These are phyloP conservation scores for Botryobasidium botryosum DNA, from an alignment of 768 basidiomycete genomes.

Conservation along the genomic window DNA sequence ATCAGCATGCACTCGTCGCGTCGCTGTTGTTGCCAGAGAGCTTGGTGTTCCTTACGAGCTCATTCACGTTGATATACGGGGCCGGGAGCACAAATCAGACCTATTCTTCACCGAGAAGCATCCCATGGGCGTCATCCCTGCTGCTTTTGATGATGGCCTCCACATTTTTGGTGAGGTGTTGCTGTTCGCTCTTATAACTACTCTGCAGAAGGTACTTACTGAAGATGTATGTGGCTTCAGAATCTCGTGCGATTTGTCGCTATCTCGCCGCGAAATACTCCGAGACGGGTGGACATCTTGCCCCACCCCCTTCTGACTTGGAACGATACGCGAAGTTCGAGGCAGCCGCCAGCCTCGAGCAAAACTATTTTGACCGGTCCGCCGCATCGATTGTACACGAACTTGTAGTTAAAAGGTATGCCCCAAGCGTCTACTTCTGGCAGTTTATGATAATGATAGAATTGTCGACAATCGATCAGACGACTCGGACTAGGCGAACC, in stretches of 20 bases:
- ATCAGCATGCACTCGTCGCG: constrained; percentile 36
- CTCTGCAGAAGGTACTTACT: too few species aligned
- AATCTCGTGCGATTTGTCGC: constrained; percentile 41
- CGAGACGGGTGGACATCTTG: constrained; percentile 30
- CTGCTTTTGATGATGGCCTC: constrained; percentile 51
- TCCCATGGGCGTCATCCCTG: too few species aligned
- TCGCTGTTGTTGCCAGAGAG: constrained; percentile 36
- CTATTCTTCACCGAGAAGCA: too few species aligned
- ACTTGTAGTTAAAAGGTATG: constrained; percentile 35
- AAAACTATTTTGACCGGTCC: constrained; percentile 34
- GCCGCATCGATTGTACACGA: constrained; percentile 30
- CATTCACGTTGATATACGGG: constrained; percentile 22
- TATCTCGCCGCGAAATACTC: constrained; percentile 42
- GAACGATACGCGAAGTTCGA: constrained; percentile 31
- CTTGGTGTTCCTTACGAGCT: constrained; percentile 40
- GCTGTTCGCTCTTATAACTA: neutral
- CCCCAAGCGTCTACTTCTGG: constrained; percentile 2
- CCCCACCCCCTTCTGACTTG: constrained; percentile 26
- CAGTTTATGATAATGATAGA: too few species aligned
- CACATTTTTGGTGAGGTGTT: constrained; percentile 27
- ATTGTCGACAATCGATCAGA: too few species aligned
- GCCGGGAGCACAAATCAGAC: constrained; percentile 11
- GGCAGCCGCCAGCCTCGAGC: constrained; percentile 34
- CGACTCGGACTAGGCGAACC: too few species aligned
- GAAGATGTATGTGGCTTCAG: too few species aligned